Base-by-base conservation (phyloP, 176 grass and related monocot species). In the Poa pratensis region DNA sequence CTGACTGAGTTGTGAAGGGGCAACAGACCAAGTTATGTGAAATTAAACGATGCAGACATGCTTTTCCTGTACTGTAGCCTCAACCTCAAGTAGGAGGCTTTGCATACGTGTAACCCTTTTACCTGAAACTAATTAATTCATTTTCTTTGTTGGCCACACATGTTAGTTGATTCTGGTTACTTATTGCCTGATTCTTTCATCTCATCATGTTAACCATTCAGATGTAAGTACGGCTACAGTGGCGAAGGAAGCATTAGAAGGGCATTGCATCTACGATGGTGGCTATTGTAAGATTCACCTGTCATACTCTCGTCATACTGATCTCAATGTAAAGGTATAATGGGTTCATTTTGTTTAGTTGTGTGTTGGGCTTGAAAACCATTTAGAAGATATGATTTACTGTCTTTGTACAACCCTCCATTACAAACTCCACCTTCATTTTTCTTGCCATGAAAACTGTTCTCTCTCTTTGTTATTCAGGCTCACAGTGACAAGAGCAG, bases 311-410 rank as follows among this genome's bases (percentile, higher is more conserved):
- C 97, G 94, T 91, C 97, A 94, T 92, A 99, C 97, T 92, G 94
- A 99, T 99, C 97, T 99, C 75, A 94, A 94, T 91, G 96, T 99
- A 78, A 99, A 99, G 96, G 96, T 99, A 98, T 88, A 88, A 86
- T 82, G 86, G 67, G 79, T 53, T 82, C 52, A 87, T 90, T 86
- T 86, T 79, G 6, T 83, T 90, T 76, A 55, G 55, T 82, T 82
- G 66, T 84, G 60, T 46, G 71, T 51, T 86, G 48, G 63, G 63
- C 52, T n/a, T 73, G 76, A 28, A 88, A 78, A 60, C 10, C 48
- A 77, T 82, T 30, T 81, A 19, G 50, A 60, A 5, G 9, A 76
- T 69, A 66, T 14, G 49, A 81, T 69, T 57, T 64, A 34, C 13
- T 43, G 12, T 28, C 10, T 74, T 34, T 16, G 62, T 51, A 66